Evolutionary conservation across 805 yeast genomes (phyloP), one percentile per base, ranked within the genome.

Genomic region (Ogataea sp.): DNA sequence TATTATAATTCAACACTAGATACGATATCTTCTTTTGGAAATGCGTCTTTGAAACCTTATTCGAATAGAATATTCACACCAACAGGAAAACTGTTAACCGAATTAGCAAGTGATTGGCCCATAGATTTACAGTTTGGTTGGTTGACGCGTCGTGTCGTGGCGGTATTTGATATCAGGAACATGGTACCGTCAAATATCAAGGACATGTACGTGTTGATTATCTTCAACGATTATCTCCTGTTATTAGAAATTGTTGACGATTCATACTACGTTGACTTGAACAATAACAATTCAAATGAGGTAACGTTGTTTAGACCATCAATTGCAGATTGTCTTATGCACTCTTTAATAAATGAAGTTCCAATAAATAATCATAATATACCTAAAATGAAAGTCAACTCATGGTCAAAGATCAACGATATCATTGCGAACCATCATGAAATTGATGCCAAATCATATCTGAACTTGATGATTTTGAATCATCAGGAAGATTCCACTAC

Each of bases 91-190:
- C 70, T 90, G 3, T 62, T 90, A 37, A 80, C 94, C 0, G 96
- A 88, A 49, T 59, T 88, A 16, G 95, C 96, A 3, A 68, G 75
- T 14, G 78, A 76, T 11, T 89, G 97, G 97, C 97, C 97, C 0
- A 62, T 75, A 0, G 89, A 82, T 46, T 65, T 90, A 20, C 95
- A 85, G 46, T 81, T 79, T 53, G 95, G 95, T 17, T 89, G 96
- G 97, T 56, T 87, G 23, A 74, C 81, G 28, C 68, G 97, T 45
- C 71, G 94, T 43, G 93, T 90, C 3, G 88, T 90, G 10, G 83
- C 90, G 0, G 80, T 89, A 2, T 71, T 62, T 52, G 79, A 73
- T 44, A 57, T 52, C 7, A 47, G 48, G 20, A 52, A 59, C 37
- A 20, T 58, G 20, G 36, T 56, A n/a, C 25, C 44, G n/a, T 28